These are phyloP conservation scores for Rhytidiadelphus loreus DNA, from an alignment of 225 moss, liverwort and hornwort species.

Conservation along the genomic window DNA sequence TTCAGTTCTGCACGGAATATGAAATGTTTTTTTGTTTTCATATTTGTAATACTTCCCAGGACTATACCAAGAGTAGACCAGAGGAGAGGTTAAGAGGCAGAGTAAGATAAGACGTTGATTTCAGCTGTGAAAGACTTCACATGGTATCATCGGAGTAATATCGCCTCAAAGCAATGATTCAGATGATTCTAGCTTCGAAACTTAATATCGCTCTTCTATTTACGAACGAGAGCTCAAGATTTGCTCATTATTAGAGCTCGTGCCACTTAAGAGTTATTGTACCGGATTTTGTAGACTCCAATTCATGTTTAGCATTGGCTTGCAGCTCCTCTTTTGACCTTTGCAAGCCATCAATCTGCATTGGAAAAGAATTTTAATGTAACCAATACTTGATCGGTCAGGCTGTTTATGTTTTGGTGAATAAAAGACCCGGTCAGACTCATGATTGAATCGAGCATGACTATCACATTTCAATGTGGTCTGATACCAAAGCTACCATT, in stretches of 20 bases:
- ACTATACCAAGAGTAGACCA: background rate
- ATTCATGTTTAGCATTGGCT: constrained; percentile 37
- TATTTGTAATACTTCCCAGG: background rate
- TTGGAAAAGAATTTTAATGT: background rate
- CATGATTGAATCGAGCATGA: background rate
- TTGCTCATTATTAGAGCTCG: background rate
- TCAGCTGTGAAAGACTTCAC: background rate
- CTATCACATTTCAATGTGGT: background rate
- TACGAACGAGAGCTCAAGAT: background rate
- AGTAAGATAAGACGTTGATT: background rate
- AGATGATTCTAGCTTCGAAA: background rate
- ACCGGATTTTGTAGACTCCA: constrained; percentile 47
- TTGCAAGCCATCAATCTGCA: constrained; percentile 46
- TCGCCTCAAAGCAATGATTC: background rate
- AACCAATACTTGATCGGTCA: background rate
- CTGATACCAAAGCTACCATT: background rate
- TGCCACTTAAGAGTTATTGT: background rate
- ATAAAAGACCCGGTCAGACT: background rate
- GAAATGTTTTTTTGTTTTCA: background rate
- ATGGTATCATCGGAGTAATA: background rate
- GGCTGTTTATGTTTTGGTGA: background rate
- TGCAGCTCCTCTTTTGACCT: constrained; percentile 49
- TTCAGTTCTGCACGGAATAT: constrained; percentile 20
- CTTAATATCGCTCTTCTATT: background rate
- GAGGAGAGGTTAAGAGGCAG: background rate